Conservation (phyloP, 495 filamentous ascomycete genomes). For the Viridothelium virens region DNA sequence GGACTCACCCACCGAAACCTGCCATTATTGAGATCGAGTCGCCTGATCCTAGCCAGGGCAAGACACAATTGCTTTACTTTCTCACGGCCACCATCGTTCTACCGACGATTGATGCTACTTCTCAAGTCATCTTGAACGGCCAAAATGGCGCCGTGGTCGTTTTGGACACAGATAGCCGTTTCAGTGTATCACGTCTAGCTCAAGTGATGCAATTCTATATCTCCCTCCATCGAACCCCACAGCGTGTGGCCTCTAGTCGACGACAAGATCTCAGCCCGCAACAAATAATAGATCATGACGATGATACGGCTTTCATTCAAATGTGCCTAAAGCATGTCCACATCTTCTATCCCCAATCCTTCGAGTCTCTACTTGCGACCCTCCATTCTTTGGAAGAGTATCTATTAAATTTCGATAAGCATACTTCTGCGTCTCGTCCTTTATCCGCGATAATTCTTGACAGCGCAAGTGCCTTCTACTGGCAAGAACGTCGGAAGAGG, state of each 20-base stretch:
- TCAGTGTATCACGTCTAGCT: constrained; percentile 53
- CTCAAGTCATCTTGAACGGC: constrained; percentile 34
- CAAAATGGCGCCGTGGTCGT: constrained; percentile 55
- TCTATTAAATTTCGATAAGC: constrained; percentile 43
- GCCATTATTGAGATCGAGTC: constrained; percentile 54
- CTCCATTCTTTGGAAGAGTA: constrained; percentile 43
- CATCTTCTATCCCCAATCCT: constrained; percentile 50
- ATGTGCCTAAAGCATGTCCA: constrained; percentile 39
- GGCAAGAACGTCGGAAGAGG: constrained; percentile 45
- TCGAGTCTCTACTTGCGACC: constrained; percentile 45
- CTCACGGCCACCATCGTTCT: constrained; percentile 53
- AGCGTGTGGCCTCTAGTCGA: constrained; percentile 7
- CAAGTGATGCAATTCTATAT: constrained; percentile 31
- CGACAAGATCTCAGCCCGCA: constrained; percentile 5
- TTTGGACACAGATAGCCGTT: constrained; percentile 61
- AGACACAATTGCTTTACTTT: constrained; percentile 64
- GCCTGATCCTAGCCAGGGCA: constrained; percentile 48
- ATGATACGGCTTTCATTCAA: constrained; percentile 23
- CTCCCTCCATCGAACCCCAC: background rate
- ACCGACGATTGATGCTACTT: constrained; percentile 29
- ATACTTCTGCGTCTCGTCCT: constrained; percentile 41
- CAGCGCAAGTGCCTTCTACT: constrained; percentile 50
- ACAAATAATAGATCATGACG: constrained; percentile 7
- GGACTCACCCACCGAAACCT: constrained; percentile 17
- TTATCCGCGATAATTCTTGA: constrained; percentile 49